Evolutionary conservation across 371 early-diverging fungal genomes (phyloP).

Genomic region (Rhizopus stolonifer): DNA sequence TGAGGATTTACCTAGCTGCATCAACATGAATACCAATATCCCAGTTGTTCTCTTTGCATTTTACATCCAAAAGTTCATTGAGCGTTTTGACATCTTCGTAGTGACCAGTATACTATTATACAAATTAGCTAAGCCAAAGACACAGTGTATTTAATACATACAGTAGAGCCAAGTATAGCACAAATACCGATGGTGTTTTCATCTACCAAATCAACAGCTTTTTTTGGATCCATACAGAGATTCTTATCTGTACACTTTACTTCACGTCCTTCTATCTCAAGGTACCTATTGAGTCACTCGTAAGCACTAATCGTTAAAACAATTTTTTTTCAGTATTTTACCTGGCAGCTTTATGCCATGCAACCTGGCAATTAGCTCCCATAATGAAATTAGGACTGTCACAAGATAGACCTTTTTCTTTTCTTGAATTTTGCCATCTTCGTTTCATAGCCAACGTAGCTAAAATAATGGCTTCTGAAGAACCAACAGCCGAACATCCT

Average conservation of each 20-base stretch:
- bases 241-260: constrained; percentile 51
- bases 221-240: constrained; percentile 57
- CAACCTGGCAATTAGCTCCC: constrained; percentile 70
- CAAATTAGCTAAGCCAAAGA: neutral
- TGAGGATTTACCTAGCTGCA: constrained; percentile 56
- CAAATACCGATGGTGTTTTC: constrained; percentile 80
- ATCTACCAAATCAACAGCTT: constrained; percentile 61
- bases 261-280: constrained; percentile 67
- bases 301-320: constrained; percentile 8
- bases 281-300: constrained; percentile 39
- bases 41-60: constrained; percentile 51
- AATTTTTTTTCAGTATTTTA: neutral
- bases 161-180: constrained; percentile 71
- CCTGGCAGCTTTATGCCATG: constrained; percentile 45
- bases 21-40: constrained; percentile 79
- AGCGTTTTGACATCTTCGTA: constrained; percentile 72
- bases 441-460: constrained; percentile 73
- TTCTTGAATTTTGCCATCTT: constrained; percentile 60
- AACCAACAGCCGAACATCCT: constrained; percentile 71
- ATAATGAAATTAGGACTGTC: constrained; percentile 74
- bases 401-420: constrained; percentile 54
- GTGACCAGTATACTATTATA: constrained; percentile 70
- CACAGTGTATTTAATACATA: constrained; percentile 10
- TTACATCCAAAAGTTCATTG: constrained; percentile 55
- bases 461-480: constrained; percentile 75